A percentile compares a stretch with the other conserved stretches of the same genome.
Evolutionary conservation across 805 yeast genomes (phyloP).

Genomic region (Kodamaea lidongshanica): DNA sequence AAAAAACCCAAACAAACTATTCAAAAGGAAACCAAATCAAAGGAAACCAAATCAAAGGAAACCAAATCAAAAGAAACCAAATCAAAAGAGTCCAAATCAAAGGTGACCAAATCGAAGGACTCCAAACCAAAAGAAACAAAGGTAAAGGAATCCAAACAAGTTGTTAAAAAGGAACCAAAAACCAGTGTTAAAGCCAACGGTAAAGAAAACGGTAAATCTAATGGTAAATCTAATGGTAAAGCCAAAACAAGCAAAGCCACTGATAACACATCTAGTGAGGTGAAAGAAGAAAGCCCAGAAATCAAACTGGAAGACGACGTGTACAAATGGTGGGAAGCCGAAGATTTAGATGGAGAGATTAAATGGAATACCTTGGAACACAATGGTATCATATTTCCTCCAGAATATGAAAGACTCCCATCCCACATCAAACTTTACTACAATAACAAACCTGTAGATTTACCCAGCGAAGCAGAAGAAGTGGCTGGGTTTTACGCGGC

Average conservation of each 20-base stretch:
- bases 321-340: constrained; percentile 72
- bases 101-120: constrained; percentile 5
- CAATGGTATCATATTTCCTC: constrained; percentile 90
- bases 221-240: no score
- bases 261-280: neutral
- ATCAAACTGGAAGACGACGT: constrained; percentile 5
- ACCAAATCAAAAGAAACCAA: constrained; percentile 5
- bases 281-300: constrained; percentile 4
- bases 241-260: no score
- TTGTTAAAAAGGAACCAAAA: no score
- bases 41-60: neutral
- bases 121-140: no score
- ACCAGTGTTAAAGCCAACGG: no score
- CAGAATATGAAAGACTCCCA: constrained; percentile 84
- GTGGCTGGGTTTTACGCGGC: constrained; percentile 96
- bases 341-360: constrained; percentile 62
- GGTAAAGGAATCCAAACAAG: no score
- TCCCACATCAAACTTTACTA: constrained; percentile 66
- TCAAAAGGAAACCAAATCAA: constrained; percentile 5
- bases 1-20: constrained; percentile 2
- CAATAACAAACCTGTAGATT: constrained; percentile 65
- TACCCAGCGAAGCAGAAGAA: constrained; percentile 85
- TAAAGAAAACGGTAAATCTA: no score
- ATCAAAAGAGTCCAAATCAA: constrained; percentile 5
- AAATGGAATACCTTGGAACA: constrained; percentile 88